Base-by-base conservation (phyloP, 495 filamentous ascomycete species). In the Aspergillus sparsus region DNA sequence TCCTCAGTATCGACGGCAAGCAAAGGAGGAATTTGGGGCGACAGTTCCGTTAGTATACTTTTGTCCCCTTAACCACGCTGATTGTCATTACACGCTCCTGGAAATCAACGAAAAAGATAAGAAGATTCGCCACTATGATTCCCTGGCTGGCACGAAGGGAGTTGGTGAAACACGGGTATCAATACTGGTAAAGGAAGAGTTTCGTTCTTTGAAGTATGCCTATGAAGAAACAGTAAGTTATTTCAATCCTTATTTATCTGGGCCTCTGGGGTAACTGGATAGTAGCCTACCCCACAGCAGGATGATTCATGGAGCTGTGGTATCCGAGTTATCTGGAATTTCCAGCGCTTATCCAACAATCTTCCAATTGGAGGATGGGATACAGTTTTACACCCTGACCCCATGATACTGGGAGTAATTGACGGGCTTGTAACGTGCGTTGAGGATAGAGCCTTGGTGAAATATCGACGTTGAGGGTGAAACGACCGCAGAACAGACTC, bases 91-190 rank as follows among this genome's bases (percentile, higher is more conserved):
- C 15, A 18, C 33, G 9, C 33, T 54, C n/a, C 51, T 54, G 8
- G 33, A 54, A 41, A 41, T 54, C 51, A 54, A 54, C 34, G 33
- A 54, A 18, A 12, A 13, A 34, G 33, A 54, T 13, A 33, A 41
- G 33, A 15, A 10, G 31, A 54, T 54, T 18, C 33, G 33, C 7
- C 33, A 54, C 31, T 54, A 54, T 21, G 33, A 54, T 41, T 54
- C 33, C 5, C 32, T 39, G 15, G 51, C 41, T 6, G 33, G 7
- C 6, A 45, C 16, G 6, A 7, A 45, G 16, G 41, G 41, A 6
- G 13, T 15, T 5, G 41, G 7, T 45, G 41, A 45, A n/a, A 45
- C 41, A 5, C 41, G 13, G 5, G 13, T 45, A 45, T 7, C 41
- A 6, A 7, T 6, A 7, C 41, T 45, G 5, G 41, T 45, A 15